Evolutionary conservation across 371 early-diverging fungal species (phyloP).

Genomic region (Circinella umbellata): DNA sequence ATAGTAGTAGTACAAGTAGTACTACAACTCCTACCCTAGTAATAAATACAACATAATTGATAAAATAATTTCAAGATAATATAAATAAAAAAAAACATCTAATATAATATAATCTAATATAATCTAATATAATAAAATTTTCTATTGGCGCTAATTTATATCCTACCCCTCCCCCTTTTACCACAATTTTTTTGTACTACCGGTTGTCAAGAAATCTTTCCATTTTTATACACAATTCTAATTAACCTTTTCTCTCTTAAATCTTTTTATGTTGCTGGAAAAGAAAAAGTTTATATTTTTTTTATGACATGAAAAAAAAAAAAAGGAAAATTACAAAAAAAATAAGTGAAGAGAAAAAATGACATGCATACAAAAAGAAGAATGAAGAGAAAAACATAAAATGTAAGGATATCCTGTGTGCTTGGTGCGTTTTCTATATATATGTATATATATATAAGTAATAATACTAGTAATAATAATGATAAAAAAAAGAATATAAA

Average conservation of each 20-base stretch:
- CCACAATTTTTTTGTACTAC: background rate
- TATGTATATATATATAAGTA: background rate
- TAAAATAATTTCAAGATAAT: background rate
- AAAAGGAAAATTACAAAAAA: background rate
- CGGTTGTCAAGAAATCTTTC: slow-evolving; percentile 8
- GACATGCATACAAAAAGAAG: background rate
- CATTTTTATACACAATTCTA: background rate
- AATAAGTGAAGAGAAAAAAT: background rate
- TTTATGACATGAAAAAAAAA: background rate
- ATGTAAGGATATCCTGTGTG: background rate
- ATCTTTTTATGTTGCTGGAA: background rate
- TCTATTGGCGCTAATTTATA: background rate
- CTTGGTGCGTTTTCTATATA: background rate
- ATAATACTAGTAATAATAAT: background rate
- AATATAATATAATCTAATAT: too few species aligned
- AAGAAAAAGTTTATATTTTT: slow-evolving; percentile 3
- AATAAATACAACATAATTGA: slow-evolving; percentile 9
- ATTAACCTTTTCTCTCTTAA: too few species aligned
- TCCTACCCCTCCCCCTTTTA: background rate
- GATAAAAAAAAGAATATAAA: too few species aligned
- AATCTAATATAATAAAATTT: background rate
- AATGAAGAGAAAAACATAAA: background rate
- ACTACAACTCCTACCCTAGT: background rate
- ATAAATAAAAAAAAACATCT: background rate
- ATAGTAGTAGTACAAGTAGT: slow-evolving; percentile 2